Evolutionary conservation across 345 rosid genomes (phyloP).

Genomic region (Salix brachista): DNA sequence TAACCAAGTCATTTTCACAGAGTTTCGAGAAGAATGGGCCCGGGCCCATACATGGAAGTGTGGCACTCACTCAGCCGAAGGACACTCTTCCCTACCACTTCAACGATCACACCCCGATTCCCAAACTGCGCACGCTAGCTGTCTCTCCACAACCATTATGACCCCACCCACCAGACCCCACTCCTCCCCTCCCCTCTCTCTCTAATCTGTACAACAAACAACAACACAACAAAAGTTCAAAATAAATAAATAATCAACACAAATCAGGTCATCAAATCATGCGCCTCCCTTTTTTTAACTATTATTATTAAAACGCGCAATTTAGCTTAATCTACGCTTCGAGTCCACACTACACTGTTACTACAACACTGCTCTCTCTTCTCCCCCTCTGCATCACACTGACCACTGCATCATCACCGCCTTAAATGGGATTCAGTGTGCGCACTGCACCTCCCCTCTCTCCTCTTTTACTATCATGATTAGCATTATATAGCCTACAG

Average conservation of each 20-base stretch:
- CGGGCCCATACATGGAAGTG: background rate
- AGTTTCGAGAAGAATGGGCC: background rate
- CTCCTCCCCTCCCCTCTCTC: background rate
- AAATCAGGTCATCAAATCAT: background rate
- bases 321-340: conserved; percentile 14
- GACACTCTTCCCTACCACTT: background rate
- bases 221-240: background rate
- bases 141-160: conserved; percentile 2
- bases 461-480: background rate
- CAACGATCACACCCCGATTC: background rate
- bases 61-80: background rate
- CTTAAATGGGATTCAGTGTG: conserved; percentile 50
- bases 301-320: background rate
- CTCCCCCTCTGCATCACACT: conserved; percentile 33
- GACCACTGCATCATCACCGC: conserved; percentile 30
- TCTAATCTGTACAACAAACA: background rate
- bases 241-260: background rate
- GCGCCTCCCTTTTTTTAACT: background rate
- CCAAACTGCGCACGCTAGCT: conserved; percentile 12
- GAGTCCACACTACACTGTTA: conserved; percentile 4
- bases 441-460: conserved; percentile 21
- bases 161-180: background rate
- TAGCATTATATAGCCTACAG: background rate
- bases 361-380: conserved; percentile 2
- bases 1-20: background rate